Conservation (phyloP, 768 basidiomycete genomes). For the Tephrocybe rancida region DNA sequence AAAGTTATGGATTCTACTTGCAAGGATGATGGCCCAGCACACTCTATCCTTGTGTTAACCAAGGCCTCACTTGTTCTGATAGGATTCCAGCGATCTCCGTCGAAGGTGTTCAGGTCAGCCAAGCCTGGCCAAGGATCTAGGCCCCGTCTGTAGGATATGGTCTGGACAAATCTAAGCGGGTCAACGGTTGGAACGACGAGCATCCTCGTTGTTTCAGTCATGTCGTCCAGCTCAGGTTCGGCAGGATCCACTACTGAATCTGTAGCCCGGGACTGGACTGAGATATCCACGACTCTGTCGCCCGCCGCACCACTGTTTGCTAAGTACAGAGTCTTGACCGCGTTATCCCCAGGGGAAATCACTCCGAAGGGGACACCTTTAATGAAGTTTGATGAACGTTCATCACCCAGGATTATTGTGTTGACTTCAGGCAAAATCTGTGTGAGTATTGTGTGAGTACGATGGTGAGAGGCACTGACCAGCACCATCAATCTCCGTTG, state of each 20-base stretch:
- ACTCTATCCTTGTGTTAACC: constrained; percentile 53
- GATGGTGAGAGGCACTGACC: constrained; percentile 41
- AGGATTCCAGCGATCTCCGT: constrained; percentile 54
- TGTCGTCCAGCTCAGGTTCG: constrained; percentile 29
- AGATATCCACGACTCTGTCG: constrained; percentile 79
- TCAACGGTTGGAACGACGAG: constrained; percentile 67
- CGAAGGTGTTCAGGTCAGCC: constrained; percentile 56
- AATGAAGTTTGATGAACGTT: constrained; percentile 71
- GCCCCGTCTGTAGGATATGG: constrained; percentile 54
- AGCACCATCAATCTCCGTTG: constrained; percentile 73
- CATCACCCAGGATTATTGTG: constrained; percentile 59
- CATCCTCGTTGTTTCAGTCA: constrained; percentile 68
- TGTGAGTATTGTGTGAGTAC: neutral
- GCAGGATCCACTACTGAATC: constrained; percentile 29
- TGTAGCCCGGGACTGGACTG: constrained; percentile 61
- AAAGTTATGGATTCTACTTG: constrained; percentile 52
- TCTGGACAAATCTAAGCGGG: constrained; percentile 58
- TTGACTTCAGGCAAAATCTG: constrained; percentile 44
- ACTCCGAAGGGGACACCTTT: constrained; percentile 72
- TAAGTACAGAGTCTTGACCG: constrained; percentile 65
- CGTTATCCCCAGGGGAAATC: constrained; percentile 58
- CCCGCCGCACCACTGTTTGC: constrained; percentile 64
- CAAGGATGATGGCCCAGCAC: constrained; percentile 57
- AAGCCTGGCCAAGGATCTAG: constrained; percentile 44
- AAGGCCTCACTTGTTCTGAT: constrained; percentile 56